Base-by-base conservation (phyloP, 2,329 filamentous ascomycete species). In the Balansia obtecta region DNA sequence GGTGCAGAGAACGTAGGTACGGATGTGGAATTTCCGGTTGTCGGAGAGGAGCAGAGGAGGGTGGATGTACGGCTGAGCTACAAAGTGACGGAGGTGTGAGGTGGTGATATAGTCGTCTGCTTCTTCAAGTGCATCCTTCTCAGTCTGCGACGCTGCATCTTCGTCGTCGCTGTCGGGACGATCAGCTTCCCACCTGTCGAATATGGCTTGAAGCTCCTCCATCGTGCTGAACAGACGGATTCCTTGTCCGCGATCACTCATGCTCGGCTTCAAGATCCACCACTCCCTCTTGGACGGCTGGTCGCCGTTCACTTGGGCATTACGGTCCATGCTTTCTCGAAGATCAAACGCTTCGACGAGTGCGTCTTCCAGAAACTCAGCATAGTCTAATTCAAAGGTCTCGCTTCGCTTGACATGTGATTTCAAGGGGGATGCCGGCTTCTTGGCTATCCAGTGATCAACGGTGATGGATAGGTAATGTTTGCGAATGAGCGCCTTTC, bases 191-290 rank as follows among this genome's bases (percentile, higher is more conserved):
- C 93, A 98, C 51, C 80, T 83, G 57, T 96, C 88, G 61, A 97
- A 98, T 49, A 98, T 93, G 13, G 64, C 75, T 53, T 85, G 84
- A n/a, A 98, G 71, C 62, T 95, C 83, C 50, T 84, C 82, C 71
- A 93, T 86, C 2, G 82, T 88, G 59, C 81, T 86, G 66, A 98
- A 98, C 0, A 98, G 71, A 39, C 88, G 73, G 52, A 98, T 96
- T 1, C 93, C 93, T 64, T 96, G 90, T 0, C 91, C 93, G 22
- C 91, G 79, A 63, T 98, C 93, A 65, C 88, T 95, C 93, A 98
- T 97, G 9, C 91, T 86, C 0, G 93, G 91, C 68, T 98, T 98
- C 53, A 98, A 67, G 57, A 98, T 97, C 93, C 93, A 98, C 91
- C 91, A 98, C 63, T 94, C 82, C 52, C 77, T 75, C 41, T 76